Evolutionary conservation across 495 filamentous ascomycete species (phyloP).

Genomic region (Penicillium herquei): DNA sequence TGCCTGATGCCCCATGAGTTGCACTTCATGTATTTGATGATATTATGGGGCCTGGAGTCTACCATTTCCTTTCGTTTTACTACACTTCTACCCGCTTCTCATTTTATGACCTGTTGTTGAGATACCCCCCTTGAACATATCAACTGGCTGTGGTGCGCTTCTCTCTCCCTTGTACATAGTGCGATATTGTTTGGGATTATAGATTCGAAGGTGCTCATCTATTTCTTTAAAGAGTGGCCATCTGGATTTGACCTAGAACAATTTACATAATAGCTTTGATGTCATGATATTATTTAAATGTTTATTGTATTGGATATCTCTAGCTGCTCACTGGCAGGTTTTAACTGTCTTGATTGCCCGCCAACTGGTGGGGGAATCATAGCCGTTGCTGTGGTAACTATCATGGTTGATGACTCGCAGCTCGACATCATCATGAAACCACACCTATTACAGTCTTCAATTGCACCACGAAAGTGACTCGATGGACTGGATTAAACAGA

Average conservation of each 20-base stretch:
- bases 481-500: neutral
- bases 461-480: neutral
- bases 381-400: constrained; percentile 26
- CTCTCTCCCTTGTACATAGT: constrained; percentile 41
- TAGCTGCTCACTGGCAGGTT: too few relatives aligned
- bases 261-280: neutral
- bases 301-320: neutral
- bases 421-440: neutral
- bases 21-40: constrained; percentile 26
- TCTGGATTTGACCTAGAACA: neutral
- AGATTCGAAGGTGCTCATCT: constrained; percentile 25
- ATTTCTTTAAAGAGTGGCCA: constrained; percentile 8
- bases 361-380: neutral
- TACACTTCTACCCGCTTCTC: constrained; percentile 5
- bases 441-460: neutral
- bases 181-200: constrained; percentile 28
- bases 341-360: neutral
- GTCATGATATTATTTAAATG: neutral
- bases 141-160: constrained; percentile 32
- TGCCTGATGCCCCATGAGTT: neutral
- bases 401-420: constrained; percentile 4
- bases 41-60: constrained; percentile 18
- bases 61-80: constrained; percentile 14
- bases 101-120: constrained; percentile 26
- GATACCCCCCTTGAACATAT: constrained; percentile 40